Evolutionary conservation across 352 stramenopile genomes (phyloP), one percentile per base, ranked within the genome.

Genomic region (Phytophthora parvispora): DNA sequence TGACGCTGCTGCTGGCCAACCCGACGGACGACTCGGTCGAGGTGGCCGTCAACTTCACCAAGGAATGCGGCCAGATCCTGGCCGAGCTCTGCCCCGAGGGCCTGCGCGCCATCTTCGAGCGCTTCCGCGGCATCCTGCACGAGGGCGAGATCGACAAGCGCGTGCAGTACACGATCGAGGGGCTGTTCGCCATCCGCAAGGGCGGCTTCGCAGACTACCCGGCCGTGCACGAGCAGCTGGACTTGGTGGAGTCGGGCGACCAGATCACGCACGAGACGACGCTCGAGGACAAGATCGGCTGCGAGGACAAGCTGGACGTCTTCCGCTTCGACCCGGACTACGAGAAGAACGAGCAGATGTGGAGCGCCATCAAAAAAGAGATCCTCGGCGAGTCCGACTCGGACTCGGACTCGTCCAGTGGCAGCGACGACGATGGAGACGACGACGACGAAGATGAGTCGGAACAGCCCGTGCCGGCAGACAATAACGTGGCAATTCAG

Each of bases 251-350:
- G 77, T 88, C 89, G 0, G 97, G 98, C 13, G 98, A 99, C 74
- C 98, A 99, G 84, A 99, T 99, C 69, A 99, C 97, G 0, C 98
- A 99, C 75, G 96, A 99, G 66, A 90, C 99, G 38, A 91, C 91
- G 28, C 81, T 99, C 43, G 97, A 99, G 67, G 98, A 99, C 67
- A 91, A 97, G 27, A 91, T 99, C 29, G 91, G 98, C 64, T 93
- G 92, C 34, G 92, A 99, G 62, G 97, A 99, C 53, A 86, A 94
- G 50, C 83, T 99, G 32, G 97, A 99, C 77, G 84, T 98, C 3
- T 99, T 99, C 84, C 81, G 90, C 15, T 84, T 98, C 20, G 97
- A 99, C 75, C 77, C 87, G 1, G 85, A 99, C 12, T 99, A 96
- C 78, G 88, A 96, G 52, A 97, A 99, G 77, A 98, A 99, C 64